Conservation (phyloP, 352 stramenopile species). For the Phytophthora colocasiae region DNA sequence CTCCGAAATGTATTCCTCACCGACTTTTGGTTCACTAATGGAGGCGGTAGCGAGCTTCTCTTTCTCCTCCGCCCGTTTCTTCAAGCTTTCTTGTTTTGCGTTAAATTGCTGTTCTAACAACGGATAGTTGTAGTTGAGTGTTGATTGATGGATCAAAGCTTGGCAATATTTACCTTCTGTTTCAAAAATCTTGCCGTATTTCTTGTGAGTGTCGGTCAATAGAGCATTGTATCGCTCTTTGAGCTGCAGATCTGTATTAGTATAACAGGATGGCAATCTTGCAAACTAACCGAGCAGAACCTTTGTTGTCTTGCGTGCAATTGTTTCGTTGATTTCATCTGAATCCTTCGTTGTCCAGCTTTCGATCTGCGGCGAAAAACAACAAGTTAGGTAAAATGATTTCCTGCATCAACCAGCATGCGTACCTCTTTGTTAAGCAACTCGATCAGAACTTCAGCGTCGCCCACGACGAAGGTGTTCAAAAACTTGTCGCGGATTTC, state of each 20-base stretch:
- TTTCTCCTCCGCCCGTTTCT: conserved; percentile 19
- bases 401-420: neutral
- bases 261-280: neutral
- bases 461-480: conserved; percentile 33
- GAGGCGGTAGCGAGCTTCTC: neutral
- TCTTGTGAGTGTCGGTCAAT: conserved; percentile 19
- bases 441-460: conserved; percentile 31
- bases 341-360: conserved; percentile 16
- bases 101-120: conserved; percentile 34
- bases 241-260: conserved; percentile 20
- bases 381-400: too few species aligned
- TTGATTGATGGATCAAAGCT: conserved; percentile 26
- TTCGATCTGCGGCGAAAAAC: conserved; percentile 15
- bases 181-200: conserved; percentile 32
- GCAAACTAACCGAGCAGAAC: conserved; percentile 14
- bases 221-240: conserved; percentile 31
- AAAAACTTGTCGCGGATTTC: conserved; percentile 47
- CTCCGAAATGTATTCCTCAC: conserved; percentile 4
- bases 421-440: conserved; percentile 44
- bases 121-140: neutral
- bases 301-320: conserved; percentile 15
- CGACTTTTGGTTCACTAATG: neutral
- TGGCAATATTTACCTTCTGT: conserved; percentile 30
- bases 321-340: conserved; percentile 12
- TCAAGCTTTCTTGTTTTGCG: conserved; percentile 23